Evolutionary conservation across 2,329 filamentous ascomycete species (phyloP).

Genomic region (Sporothrix globosa): DNA sequence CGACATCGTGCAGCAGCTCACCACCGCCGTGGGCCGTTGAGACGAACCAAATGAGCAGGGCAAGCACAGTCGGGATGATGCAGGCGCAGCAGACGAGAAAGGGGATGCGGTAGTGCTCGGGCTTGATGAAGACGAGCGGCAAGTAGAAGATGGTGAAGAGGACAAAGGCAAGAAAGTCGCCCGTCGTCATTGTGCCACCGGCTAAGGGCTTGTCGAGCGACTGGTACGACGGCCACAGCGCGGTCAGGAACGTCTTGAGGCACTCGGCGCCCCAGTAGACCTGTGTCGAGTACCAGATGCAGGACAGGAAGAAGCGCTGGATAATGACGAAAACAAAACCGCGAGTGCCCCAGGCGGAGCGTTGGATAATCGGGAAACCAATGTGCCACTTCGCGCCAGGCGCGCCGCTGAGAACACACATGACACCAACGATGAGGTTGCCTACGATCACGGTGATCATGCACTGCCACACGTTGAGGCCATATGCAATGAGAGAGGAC

Average conservation of each 20-base stretch:
- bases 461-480: constrained; percentile 42
- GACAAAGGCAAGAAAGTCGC: constrained; percentile 41
- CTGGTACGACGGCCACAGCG: constrained; percentile 40
- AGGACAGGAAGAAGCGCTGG: constrained; percentile 53
- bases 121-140: constrained; percentile 50
- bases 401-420: constrained; percentile 45
- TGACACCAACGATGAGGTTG: constrained; percentile 47
- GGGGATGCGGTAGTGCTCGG: constrained; percentile 45
- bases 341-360: constrained; percentile 48
- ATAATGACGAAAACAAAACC: constrained; percentile 48
- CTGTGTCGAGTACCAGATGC: constrained; percentile 55
- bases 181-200: constrained; percentile 38
- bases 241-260: constrained; percentile 44
- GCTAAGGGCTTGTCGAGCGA: constrained; percentile 38
- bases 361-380: constrained; percentile 48
- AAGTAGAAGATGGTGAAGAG: constrained; percentile 41
- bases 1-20: constrained; percentile 36
- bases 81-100: constrained; percentile 42
- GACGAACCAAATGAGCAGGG: constrained; percentile 45
- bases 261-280: constrained; percentile 46
- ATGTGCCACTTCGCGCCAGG: constrained; percentile 50
- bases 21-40: constrained; percentile 43
- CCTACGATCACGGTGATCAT: constrained; percentile 53
- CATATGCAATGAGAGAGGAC: constrained; percentile 34
- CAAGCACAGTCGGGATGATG: constrained; percentile 41